These are phyloP conservation scores for Gonapodya prolifera DNA, from an alignment of 192 early-diverging fungal genomes.

Conservation along the genomic window DNA sequence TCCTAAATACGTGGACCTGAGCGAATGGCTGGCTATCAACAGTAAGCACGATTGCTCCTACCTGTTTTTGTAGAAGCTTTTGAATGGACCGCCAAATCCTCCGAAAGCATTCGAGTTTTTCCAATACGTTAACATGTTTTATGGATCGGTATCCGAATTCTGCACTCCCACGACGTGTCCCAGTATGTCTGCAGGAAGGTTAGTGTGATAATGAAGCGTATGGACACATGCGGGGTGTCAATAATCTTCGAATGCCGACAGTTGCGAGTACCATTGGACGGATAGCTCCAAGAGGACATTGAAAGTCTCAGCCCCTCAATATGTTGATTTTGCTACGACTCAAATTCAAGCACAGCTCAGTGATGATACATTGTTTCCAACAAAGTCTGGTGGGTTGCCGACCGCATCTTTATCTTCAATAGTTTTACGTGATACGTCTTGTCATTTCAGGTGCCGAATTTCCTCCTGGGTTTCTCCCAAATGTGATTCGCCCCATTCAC, in stretches of 20 bases:
- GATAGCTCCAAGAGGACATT: constrained; percentile 67
- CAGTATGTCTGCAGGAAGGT: constrained; percentile 74
- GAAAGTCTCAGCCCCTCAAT: constrained; percentile 85
- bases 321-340: constrained; percentile 85
- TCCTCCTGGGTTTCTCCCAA: constrained; percentile 55
- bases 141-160: constrained; percentile 75
- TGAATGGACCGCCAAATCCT: no score
- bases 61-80: no score
- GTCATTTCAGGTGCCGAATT: constrained; percentile 57
- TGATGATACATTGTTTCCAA: constrained; percentile 87
- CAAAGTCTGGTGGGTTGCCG: constrained; percentile 56
- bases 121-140: constrained; percentile 81
- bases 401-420: not conserved
- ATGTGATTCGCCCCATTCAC: constrained; percentile 57
- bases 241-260: constrained; percentile 8
- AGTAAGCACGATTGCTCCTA: constrained; percentile 23
- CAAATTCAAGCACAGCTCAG: constrained; percentile 75
- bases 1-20: constrained; percentile 80
- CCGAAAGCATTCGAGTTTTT: constrained; percentile 77
- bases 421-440: not conserved
- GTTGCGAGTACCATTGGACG: constrained; percentile 81
- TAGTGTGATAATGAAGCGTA: constrained; percentile 9
- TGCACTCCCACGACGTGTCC: constrained; percentile 74
- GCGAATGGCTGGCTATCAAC: constrained; percentile 88
- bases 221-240: not conserved